Evolutionary conservation across 2,329 filamentous ascomycete species (phyloP), one percentile per base, ranked within the genome.

Genomic region (Leptographium galeiforme): DNA sequence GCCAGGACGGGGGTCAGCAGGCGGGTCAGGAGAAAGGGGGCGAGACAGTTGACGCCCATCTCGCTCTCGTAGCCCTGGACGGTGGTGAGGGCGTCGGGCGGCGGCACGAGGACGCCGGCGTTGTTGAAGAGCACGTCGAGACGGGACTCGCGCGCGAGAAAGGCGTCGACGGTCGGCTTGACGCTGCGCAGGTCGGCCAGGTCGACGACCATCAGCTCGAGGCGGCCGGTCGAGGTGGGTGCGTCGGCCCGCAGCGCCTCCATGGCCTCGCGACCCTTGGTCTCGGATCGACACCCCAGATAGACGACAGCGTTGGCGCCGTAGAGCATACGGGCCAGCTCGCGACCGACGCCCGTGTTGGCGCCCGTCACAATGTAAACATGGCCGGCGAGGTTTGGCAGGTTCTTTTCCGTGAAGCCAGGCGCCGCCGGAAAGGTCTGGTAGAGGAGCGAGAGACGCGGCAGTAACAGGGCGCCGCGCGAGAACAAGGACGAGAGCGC

Each of bases 311-410:
- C 75, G 54, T 74, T 71, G 19, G 67, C 68, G 4, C 63, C 59
- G 61, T 79, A 81, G 8, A 81, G 67, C 6, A 79, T 71, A 45
- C 68, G 69, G 48, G 63, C 65, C 8, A 78, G 64, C 59, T 77
- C 73, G 45, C 70, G 66, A 10, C 76, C 76, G 10, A 77, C 65
- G 12, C 63, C 63, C 0, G 57, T 54, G n/a, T 58, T 60, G 33
- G 57, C 57, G n/a, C 63, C 61, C 0, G 77, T 80, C 7, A 80
- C 68, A 44, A 80, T 70, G 54, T 61, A 62, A 6, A 65, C 48
- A 19, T 16, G 48, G 30, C 48, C 48, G 19, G 19, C 10, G 13
- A 50, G 48, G n/a, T 50, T 38, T 0, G 48, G 48, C 13, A 50
- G 48, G 36, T 43, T 6, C 39, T 41, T 50, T 18, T 50, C 48